Evolutionary conservation across 148 eudicot genomes (phyloP).

Genomic region (Rhododendron williamsianum): DNA sequence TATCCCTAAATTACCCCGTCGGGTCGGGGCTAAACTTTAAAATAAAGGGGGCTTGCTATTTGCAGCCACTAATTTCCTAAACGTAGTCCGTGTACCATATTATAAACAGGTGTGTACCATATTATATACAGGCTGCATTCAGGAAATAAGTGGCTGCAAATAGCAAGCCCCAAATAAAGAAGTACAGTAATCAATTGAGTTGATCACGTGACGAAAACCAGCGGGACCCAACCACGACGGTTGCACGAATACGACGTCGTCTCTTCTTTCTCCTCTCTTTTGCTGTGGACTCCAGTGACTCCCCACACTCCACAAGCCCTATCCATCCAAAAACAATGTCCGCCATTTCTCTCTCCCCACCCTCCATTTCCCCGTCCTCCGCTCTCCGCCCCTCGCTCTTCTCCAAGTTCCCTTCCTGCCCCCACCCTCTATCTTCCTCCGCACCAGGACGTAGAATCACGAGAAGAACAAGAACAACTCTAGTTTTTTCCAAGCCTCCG

Average conservation of each 20-base stretch:
- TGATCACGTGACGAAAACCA: not conserved
- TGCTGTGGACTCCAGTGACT: not conserved
- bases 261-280: not conserved
- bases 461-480: constrained; percentile 23
- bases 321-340: not conserved
- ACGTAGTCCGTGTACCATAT: too few species aligned
- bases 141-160: too few species aligned
- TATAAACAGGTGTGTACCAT: too few species aligned
- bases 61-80: too few species aligned
- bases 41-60: too few species aligned
- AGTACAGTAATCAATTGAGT: not conserved
- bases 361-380: not conserved
- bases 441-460: constrained; percentile 4
- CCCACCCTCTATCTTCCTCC: not conserved
- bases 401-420: not conserved
- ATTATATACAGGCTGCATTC: too few species aligned
- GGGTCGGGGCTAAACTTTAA: too few species aligned
- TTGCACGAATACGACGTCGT: not conserved
- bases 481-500: constrained; percentile 25
- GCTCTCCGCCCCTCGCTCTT: not conserved
- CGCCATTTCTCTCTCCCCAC: not conserved
- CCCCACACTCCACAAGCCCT: not conserved
- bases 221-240: too few species aligned
- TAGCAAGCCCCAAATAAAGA: too few species aligned
- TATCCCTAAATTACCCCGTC: too few species aligned